Base-by-base conservation (phyloP, 768 basidiomycete species). In the Asterophora parasitica region DNA sequence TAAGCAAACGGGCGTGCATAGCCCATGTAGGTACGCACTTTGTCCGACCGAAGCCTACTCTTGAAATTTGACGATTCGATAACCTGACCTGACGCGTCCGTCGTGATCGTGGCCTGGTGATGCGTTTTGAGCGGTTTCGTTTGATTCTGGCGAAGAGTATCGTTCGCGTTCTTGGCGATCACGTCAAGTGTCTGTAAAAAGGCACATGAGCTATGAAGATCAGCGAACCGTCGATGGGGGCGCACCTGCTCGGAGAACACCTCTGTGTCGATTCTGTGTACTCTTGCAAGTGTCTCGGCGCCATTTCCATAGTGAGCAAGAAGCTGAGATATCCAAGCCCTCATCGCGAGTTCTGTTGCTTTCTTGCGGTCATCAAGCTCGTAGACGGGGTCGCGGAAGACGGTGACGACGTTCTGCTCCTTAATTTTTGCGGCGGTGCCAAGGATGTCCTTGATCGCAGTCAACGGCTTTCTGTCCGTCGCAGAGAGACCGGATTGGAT, bases 311-410 rank as follows among this genome's bases (percentile, higher is more conserved):
- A 67, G 1, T 53, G 61, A 2, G 72, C 60, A 5, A 83, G 50
- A 46, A 73, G 76, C 23, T 75, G 71, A 0, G 77, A 72, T 3
- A 77, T 59, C 77, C 77, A 80, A 1, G 77, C 76, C 1, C 76
- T 66, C 52, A 65, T 64, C 11, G 67, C 69, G 8, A 76, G 60
- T 42, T 76, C 70, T 5, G 60, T 62, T 17, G 57, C 49, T 11
- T 61, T 57, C 30, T 71, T 63, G 2, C 54, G 53, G 27, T 65
- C 58, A 0, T 62, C 58, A 12, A 56, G 51, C n/a, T 74, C 57
- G 31, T 72, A 73, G 9, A 65, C 52, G 0, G 65, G 61, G 20
- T 74, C 55, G 1, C 61, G 53, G 52, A 77, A 78, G 4, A 71
- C 63, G 1, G 19, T 49, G 13, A 55, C 48, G 31, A 78, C 55